Percentiles rank a stretch among this genome's conserved stretches.
Evolutionary conservation across 768 basidiomycete genomes (phyloP).

Genomic region (Leucogyrophana mollusca): DNA sequence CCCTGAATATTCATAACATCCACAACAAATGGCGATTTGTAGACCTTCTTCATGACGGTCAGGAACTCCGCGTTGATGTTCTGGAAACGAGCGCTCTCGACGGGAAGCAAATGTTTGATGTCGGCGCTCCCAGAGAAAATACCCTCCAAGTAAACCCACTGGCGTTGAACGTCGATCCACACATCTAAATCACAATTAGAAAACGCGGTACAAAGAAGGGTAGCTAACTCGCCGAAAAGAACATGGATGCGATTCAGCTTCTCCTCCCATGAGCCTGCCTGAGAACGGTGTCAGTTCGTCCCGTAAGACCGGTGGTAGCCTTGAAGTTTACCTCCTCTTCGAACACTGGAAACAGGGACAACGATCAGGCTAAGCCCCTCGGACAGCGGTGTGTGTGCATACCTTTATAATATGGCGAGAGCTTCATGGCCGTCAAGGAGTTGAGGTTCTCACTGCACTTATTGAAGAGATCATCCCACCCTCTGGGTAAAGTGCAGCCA

Average conservation of each 20-base stretch:
- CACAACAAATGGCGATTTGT: constrained; percentile 96
- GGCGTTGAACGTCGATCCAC: constrained; percentile 99
- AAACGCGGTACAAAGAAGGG: background rate
- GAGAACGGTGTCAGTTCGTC: constrained; percentile 8
- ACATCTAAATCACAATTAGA: constrained; percentile 57
- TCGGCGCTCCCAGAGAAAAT: constrained; percentile 99
- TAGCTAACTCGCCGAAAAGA: constrained; percentile 71
- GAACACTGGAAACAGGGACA: constrained; percentile 52
- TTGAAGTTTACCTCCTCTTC: constrained; percentile 71
- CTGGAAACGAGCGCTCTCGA: constrained; percentile 96
- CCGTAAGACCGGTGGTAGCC: background rate
- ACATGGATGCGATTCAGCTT: constrained; percentile 96
- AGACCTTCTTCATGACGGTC: constrained; percentile 99
- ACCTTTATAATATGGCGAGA: constrained; percentile 99
- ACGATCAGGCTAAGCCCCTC: background rate
- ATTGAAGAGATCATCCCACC: constrained; percentile 96
- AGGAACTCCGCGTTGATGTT: constrained; percentile 99
- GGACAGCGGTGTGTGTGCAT: constrained; percentile 5
- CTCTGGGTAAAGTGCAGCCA: constrained; percentile 44
- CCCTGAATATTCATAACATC: constrained; percentile 96
- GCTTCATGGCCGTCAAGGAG: constrained; percentile 93
- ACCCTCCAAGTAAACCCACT: constrained; percentile 99
- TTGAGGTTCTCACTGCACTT: constrained; percentile 98
- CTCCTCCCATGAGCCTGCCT: constrained; percentile 94
- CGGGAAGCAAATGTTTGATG: constrained; percentile 97